Percentiles rank a stretch among this genome's conserved stretches.
phyloP scores from a whole-genome alignment of 2,329 filamentous ascomycete species.

The Aspergillus sp. region DNA sequence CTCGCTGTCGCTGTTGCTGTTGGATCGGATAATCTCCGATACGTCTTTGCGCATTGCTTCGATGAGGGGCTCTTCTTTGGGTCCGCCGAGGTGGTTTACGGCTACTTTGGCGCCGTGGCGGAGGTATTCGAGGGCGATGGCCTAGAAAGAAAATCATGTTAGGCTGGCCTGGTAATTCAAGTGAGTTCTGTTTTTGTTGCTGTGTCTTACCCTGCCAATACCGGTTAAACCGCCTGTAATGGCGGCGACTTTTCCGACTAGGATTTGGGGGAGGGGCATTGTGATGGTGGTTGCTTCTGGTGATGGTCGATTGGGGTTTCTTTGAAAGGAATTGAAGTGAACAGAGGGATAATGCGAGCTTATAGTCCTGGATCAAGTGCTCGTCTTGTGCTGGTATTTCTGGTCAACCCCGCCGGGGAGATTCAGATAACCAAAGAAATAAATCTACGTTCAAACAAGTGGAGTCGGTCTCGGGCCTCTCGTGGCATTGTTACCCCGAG shows the following conservation, averaged over 20 bases:
- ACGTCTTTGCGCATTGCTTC: conserved; percentile 35
- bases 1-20: conserved; percentile 25
- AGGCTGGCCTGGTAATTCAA: background rate
- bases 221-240: conserved; percentile 86
- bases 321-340: background rate
- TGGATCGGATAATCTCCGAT: conserved; percentile 26
- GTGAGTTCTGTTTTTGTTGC: too few species aligned
- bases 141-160: conserved; percentile 37
- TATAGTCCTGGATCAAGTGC: background rate
- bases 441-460: background rate
- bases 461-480: conserved; percentile 25
- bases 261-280: conserved; percentile 49
- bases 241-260: conserved; percentile 75
- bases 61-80: conserved; percentile 34
- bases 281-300: background rate
- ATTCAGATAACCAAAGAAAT: background rate
- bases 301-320: background rate
- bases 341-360: background rate
- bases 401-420: background rate
- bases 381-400: background rate
- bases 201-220: conserved; percentile 64
- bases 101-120: conserved; percentile 76
- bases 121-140: conserved; percentile 78
- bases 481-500: conserved; percentile 37
- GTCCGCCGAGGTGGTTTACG: conserved; percentile 71